A percentile compares a stretch with the other conserved stretches of the same genome.
Conservation (phyloP, 805 yeast genomes). For the Myxozyma kluyveri region DNA sequence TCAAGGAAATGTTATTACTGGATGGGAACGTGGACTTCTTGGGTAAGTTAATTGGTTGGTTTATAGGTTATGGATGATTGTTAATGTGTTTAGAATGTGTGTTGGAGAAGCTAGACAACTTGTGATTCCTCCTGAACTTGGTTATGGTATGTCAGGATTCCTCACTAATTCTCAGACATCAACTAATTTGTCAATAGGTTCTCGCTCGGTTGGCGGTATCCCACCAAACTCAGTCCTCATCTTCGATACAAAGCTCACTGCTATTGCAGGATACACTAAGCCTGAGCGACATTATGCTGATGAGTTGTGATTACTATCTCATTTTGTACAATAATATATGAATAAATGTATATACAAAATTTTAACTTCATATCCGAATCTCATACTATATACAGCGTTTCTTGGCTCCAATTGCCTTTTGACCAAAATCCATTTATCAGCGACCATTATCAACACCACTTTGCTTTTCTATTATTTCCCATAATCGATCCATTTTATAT, state of each 20-base stretch:
- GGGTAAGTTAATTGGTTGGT: constrained; percentile 38
- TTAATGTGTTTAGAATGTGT: constrained; percentile 55
- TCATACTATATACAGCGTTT: not conserved
- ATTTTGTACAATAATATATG: constrained; percentile 3
- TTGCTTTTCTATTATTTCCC: constrained; percentile 76
- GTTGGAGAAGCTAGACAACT: constrained; percentile 80
- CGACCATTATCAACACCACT: constrained; percentile 70
- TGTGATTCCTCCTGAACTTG: constrained; percentile 74
- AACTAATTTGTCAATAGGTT: constrained; percentile 1
- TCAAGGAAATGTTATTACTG: constrained; percentile 72
- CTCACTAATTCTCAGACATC: not conserved
- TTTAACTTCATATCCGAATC: not conserved
- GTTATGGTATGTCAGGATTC: constrained; percentile 55
- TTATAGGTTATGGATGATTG: not conserved
- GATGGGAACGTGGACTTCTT: constrained; percentile 85
- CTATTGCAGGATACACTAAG: constrained; percentile 39
- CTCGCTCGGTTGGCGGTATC: constrained; percentile 49
- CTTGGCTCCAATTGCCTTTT: not conserved
- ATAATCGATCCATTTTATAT: constrained; percentile 73
- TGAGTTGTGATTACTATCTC: too few species aligned
- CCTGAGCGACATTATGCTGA: too few species aligned
- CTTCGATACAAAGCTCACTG: constrained; percentile 64
- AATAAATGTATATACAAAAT: not conserved
- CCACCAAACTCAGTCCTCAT: constrained; percentile 75
- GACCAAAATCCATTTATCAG: constrained; percentile 3